phyloP scores from a whole-genome alignment of 768 basidiomycete genomes.

The Tricholoma saponaceum region DNA sequence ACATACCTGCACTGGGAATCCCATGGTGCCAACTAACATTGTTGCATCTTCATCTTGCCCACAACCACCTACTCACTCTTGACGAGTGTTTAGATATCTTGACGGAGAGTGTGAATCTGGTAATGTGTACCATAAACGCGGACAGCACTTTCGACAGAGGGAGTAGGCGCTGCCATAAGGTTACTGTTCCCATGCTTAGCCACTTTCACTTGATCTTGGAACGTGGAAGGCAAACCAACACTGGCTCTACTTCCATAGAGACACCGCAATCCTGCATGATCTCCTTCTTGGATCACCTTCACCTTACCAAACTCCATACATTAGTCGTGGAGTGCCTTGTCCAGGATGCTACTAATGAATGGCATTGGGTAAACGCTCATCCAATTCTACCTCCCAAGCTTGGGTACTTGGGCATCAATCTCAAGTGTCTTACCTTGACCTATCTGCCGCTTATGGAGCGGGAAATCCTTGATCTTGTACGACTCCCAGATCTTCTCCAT shows the following conservation, averaged over 20 bases:
- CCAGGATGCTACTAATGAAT: background rate
- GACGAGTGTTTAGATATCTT: slow-evolving; percentile 33
- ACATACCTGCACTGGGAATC: slow-evolving; percentile 23
- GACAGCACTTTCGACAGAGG: slow-evolving; percentile 22
- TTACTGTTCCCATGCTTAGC: slow-evolving; percentile 27
- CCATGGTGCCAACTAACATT: slow-evolving; percentile 37
- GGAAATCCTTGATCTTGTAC: slow-evolving; percentile 16
- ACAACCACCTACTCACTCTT: slow-evolving; percentile 28
- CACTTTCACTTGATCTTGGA: slow-evolving; percentile 25
- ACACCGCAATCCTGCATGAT: slow-evolving; percentile 21
- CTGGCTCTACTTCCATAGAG: background rate
- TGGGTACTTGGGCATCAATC: slow-evolving; percentile 18
- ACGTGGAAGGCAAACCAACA: background rate
- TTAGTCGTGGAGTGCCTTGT: slow-evolving; percentile 34
- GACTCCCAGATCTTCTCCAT: slow-evolving; percentile 23
- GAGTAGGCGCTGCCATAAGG: background rate
- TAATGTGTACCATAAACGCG: slow-evolving; percentile 27
- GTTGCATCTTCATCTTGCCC: slow-evolving; percentile 33
- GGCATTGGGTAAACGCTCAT: slow-evolving; percentile 13
- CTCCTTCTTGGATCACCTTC: slow-evolving; percentile 28
- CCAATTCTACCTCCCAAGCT: slow-evolving; percentile 27
- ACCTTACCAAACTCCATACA: slow-evolving; percentile 24
- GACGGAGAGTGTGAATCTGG: slow-evolving; percentile 26
- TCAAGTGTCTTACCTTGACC: slow-evolving; percentile 28
- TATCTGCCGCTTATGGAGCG: slow-evolving; percentile 34